Evolutionary conservation across 2,329 filamentous ascomycete species (phyloP).

Genomic region (Pseudogymnoascus sp.): DNA sequence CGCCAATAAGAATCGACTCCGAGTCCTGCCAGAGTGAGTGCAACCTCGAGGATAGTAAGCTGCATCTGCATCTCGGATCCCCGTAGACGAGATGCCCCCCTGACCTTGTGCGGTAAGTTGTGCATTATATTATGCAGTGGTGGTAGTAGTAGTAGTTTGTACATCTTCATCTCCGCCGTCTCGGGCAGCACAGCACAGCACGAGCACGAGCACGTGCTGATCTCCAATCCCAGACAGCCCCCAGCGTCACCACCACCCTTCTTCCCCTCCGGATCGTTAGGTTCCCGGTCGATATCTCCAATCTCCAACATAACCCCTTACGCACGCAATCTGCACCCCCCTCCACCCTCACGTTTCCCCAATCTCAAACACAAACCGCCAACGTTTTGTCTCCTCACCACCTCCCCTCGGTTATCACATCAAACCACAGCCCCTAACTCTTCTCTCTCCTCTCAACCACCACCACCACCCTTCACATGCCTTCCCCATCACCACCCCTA

Average conservation of each 20-base stretch:
- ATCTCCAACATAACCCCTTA: background rate
- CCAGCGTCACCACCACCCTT: background rate
- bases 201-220: background rate
- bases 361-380: too few species aligned
- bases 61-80: background rate
- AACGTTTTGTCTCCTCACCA: background rate
- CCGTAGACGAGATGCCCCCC: too few species aligned
- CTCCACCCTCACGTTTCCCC: background rate
- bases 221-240: background rate
- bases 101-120: background rate
- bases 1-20: background rate
- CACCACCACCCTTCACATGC: background rate
- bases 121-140: background rate
- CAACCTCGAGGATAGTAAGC: background rate
- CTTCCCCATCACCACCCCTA: background rate
- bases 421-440: background rate
- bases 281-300: background rate
- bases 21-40: too few species aligned
- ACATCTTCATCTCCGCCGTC: background rate
- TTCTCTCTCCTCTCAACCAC: background rate
- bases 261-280: background rate
- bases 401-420: background rate
- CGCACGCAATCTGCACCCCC: background rate
- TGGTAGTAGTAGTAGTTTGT: background rate
- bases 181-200: background rate